Conservation (phyloP, 192 early-diverging fungal genomes). For the Podila epigama region DNA sequence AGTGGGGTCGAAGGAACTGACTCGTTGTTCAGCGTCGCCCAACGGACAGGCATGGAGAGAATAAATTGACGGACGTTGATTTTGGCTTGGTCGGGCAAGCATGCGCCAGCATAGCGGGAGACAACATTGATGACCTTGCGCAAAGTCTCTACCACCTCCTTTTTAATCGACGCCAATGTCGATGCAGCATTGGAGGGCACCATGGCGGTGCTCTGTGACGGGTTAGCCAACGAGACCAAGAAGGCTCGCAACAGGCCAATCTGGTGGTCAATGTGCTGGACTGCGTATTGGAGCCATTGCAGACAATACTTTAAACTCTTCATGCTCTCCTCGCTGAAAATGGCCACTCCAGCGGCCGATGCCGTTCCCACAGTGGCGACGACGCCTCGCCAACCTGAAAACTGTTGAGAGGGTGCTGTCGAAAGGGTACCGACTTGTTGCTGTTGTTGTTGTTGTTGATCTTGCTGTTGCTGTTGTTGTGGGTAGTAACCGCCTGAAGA, state of each 20-base stretch:
- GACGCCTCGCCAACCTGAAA: slow-evolving; percentile 67
- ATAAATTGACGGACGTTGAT: slow-evolving; percentile 85
- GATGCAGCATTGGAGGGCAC: slow-evolving; percentile 46
- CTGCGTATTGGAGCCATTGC: slow-evolving; percentile 87
- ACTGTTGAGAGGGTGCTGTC: slow-evolving; percentile 25
- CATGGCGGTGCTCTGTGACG: slow-evolving; percentile 26
- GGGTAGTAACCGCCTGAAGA: slow-evolving; percentile 32
- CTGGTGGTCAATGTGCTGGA: slow-evolving; percentile 73
- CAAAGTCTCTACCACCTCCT: slow-evolving; percentile 84
- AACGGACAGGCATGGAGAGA: slow-evolving; percentile 79
- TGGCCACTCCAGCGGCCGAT: slow-evolving; percentile 75
- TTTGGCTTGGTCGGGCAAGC: slow-evolving; percentile 85
- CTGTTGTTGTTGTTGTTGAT: slow-evolving; percentile 18
- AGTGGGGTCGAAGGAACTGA: slow-evolving; percentile 50
- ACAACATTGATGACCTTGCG: slow-evolving; percentile 88
- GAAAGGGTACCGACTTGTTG: slow-evolving; percentile 8
- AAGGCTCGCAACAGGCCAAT: slow-evolving; percentile 67
- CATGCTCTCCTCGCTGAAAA: slow-evolving; percentile 90
- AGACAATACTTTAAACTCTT: slow-evolving; percentile 88
- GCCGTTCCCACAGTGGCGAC: slow-evolving; percentile 70
- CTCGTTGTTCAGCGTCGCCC: slow-evolving; percentile 65
- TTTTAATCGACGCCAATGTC: slow-evolving; percentile 65
- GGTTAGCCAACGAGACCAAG: slow-evolving; percentile 56
- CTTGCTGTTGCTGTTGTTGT: slow-evolving; percentile 34
- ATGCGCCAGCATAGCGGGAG: slow-evolving; percentile 82